Base-by-base conservation (phyloP, 768 basidiomycete genomes). In the Phanerochaete sordida region DNA sequence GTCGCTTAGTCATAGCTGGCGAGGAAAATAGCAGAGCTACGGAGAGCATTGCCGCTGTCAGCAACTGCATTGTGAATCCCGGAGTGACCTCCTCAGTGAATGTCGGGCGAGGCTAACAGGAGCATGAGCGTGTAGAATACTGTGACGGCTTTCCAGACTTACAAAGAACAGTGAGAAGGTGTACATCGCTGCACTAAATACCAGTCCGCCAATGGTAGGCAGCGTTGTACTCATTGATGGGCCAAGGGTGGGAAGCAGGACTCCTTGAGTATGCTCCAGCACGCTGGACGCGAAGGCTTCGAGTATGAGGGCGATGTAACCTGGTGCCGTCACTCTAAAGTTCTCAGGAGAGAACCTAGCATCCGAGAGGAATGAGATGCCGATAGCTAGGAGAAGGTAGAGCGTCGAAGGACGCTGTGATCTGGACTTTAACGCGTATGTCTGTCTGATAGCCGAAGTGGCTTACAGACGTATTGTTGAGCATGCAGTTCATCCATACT, bases 181-280 rank as follows among this genome's bases (percentile, higher is more conserved):
- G 65, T 90, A 91, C 57, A 89, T 79, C 16, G 87, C 84, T 26
- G 90, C 76, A 2, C 82, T 80, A 66, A 90, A 78, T 30, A 85
- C 61, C 33, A 83, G 82, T 24, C 87, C 87, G 27, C 88, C 88
- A 8, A 91, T 69, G 0, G 81, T 80, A 57, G 79, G 82, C 7
- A 81, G 77, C 23, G 84, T 82, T 27, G 80, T 77, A 30, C 82
- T 78, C 66, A 85, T 81, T 3, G 81, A 79, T 28, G 79, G 77
- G 27, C 82, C 85, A 21, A 90, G 70, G 3, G 81, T 81, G 23
- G 86, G 83, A 3, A 82, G 79, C 26, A 91, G 70, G 30, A 82
- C 76, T 48, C 79, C 75, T 46, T 83, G 74, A 3, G 87, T 84
- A 63, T 89, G 84, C 49, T 90, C 86, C 45, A 87, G 73, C 26